Conservation (phyloP, 2,329 filamentous ascomycete species). For the Incumbomyces lentus region DNA sequence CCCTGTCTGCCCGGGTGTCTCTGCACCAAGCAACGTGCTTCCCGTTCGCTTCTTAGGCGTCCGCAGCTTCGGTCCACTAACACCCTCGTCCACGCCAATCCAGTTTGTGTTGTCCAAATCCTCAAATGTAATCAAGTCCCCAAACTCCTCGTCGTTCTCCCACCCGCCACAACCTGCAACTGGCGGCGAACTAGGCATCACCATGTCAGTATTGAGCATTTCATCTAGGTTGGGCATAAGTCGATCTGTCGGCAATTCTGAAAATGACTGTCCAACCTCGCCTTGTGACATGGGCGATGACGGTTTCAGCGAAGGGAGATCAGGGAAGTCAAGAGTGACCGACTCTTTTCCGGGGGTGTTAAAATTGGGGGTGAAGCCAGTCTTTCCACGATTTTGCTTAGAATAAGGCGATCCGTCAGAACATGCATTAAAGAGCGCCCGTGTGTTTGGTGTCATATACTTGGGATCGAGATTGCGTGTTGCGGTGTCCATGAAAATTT, state of each 20-base stretch:
- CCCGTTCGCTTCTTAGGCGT: slow-evolving; percentile 3
- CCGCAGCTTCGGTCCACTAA: background rate
- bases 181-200: slow-evolving; percentile 39
- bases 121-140: background rate
- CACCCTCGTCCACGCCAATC: background rate
- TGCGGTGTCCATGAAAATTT: slow-evolving; percentile 11
- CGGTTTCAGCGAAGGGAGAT: slow-evolving; percentile 23
- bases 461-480: slow-evolving; percentile 12
- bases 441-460: slow-evolving; percentile 21
- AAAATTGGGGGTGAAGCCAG: slow-evolving; percentile 1
- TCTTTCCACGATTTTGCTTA: slow-evolving; percentile 28
- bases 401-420: slow-evolving; percentile 33
- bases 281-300: slow-evolving; percentile 15
- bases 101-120: background rate
- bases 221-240: slow-evolving; percentile 28
- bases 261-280: slow-evolving; percentile 5
- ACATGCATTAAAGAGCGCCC: slow-evolving; percentile 13
- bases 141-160: background rate
- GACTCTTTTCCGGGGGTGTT: slow-evolving; percentile 27
- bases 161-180: background rate
- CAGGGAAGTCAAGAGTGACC: slow-evolving; percentile 31
- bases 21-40: background rate
- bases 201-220: slow-evolving; percentile 33
- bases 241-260: slow-evolving; percentile 18
- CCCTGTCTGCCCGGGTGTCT: background rate